A percentile compares a stretch with the other conserved stretches of the same genome.
phyloP scores from a whole-genome alignment of 1,284 basidiomycete species.

The Caloboletus inedulis region DNA sequence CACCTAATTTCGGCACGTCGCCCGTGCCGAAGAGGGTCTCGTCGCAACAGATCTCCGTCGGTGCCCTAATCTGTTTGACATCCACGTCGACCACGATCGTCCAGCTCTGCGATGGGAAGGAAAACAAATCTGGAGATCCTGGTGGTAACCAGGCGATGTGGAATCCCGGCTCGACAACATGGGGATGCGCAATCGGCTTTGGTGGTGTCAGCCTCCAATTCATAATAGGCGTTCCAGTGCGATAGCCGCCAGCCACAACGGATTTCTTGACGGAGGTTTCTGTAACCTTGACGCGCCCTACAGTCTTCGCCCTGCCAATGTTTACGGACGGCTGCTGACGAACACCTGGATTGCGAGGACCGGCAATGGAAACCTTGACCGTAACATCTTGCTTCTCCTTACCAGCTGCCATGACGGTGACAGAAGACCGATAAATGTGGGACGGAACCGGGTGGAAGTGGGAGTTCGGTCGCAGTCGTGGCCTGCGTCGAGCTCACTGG shows the following conservation, averaged over 20 bases:
- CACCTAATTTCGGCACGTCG: not conserved
- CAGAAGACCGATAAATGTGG: not conserved
- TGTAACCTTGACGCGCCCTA: not conserved
- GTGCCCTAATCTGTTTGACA: not conserved
- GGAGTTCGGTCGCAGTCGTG: not conserved
- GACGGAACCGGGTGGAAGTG: constrained; percentile 4
- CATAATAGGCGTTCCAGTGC: not conserved
- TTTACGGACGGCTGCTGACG: not conserved
- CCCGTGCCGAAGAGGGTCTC: not conserved
- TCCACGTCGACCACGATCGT: not conserved
- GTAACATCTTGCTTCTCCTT: not conserved
- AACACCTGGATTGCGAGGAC: not conserved
- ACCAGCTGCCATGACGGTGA: too few species aligned
- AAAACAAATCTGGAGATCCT: not conserved
- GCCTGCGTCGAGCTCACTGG: not conserved
- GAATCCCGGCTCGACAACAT: not conserved
- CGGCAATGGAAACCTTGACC: not conserved
- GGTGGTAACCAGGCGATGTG: not conserved
- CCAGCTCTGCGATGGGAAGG: constrained; percentile 9
- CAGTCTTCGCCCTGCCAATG: not conserved
- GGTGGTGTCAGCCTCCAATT: not conserved
- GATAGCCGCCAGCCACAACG: not conserved
- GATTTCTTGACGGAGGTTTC: not conserved
- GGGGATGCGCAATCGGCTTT: not conserved
- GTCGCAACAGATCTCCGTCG: not conserved